Base-by-base conservation (phyloP, 1,284 basidiomycete species). In the Papiliotrema terrestris region DNA sequence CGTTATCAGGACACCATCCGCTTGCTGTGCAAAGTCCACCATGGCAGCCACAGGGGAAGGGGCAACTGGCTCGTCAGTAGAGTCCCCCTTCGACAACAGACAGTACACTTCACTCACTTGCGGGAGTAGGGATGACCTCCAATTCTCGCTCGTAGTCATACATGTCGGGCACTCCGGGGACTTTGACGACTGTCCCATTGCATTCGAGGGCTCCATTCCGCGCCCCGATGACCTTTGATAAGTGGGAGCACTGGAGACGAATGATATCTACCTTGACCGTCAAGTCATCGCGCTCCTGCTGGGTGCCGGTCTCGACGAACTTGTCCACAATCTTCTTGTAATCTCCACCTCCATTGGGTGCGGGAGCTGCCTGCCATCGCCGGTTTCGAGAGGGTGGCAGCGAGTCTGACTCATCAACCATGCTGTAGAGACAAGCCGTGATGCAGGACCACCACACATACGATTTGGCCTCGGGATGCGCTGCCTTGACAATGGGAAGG, bases 101-200 rank as follows among this genome's bases (percentile, higher is more conserved):
- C 29, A 32, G n/a, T n/a, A n/a, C n/a, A n/a, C n/a, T n/a, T n/a
- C 29, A 32, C 29, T 11, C 29, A 32, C 29, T 11, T 6, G 29
- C 6, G 11, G 44, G 5, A 9, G 8, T 17, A 17, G 44, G 44
- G 6, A 50, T 37, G 23, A 6, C 23, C 13, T 19, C 35, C 49
- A 5, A 9, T 22, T 50, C 49, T 2, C 49, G 49, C 49, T 50
- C 49, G 49, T 50, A 50, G 37, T 50, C 49, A n/a, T 50, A 50
- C 36, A 50, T 41, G 32, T 35, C 35, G 6, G 22, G 32, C 5
- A 38, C 3, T 3, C 49, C 49, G 5, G 49, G 49, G 3, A 50
- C 23, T 6, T 38, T 19, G 25, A 50, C 22, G 17, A 50, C 36
- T 3, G 49, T 39, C 5, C 49, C 39, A 25, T 55, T 42, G 23